These are phyloP conservation scores for Ochromonas danica DNA, from an alignment of 108 stramenopile species.

Conservation along the genomic window DNA sequence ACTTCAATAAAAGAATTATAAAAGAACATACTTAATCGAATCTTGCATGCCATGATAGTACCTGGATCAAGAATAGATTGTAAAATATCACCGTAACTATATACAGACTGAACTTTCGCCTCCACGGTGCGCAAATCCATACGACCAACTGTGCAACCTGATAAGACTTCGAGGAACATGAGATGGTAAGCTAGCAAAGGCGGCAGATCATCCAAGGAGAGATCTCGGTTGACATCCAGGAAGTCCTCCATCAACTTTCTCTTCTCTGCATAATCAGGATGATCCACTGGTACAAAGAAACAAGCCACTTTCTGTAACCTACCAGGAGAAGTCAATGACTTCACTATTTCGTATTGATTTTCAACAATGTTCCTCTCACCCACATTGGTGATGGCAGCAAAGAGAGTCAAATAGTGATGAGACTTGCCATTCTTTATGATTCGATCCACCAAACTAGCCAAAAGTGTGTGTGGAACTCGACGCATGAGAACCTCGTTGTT, in stretches of 20 bases:
- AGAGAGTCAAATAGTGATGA: slow-evolving; percentile 7
- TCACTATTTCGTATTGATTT: slow-evolving; percentile 39
- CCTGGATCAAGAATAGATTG: slow-evolving; percentile 33
- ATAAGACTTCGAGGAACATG: slow-evolving; percentile 35
- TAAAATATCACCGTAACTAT: slow-evolving; percentile 24
- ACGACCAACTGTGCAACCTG: slow-evolving; percentile 45
- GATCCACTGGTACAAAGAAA: not conserved
- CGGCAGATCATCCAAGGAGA: slow-evolving; percentile 5
- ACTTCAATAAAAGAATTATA: slow-evolving; percentile 41
- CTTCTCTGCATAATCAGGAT: slow-evolving; percentile 27
- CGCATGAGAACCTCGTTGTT: slow-evolving; percentile 38
- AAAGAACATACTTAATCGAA: slow-evolving; percentile 25
- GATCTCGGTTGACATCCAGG: slow-evolving; percentile 30
- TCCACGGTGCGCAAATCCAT: slow-evolving; percentile 43
- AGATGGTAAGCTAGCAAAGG: slow-evolving; percentile 36
- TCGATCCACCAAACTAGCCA: slow-evolving; percentile 19
- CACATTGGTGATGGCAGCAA: slow-evolving; percentile 31
- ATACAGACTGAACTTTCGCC: slow-evolving; percentile 46
- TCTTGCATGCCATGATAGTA: slow-evolving; percentile 1
- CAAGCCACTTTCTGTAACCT: not conserved
- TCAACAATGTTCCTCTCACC: slow-evolving; percentile 35
- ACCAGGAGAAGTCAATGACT: slow-evolving; percentile 1
- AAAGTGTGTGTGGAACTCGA: slow-evolving; percentile 30
- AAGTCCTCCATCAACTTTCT: slow-evolving; percentile 11
- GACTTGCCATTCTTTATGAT: slow-evolving; percentile 10